These are phyloP conservation scores for Emydomyces testavorans DNA, from an alignment of 2,329 filamentous ascomycete species.

Conservation along the genomic window DNA sequence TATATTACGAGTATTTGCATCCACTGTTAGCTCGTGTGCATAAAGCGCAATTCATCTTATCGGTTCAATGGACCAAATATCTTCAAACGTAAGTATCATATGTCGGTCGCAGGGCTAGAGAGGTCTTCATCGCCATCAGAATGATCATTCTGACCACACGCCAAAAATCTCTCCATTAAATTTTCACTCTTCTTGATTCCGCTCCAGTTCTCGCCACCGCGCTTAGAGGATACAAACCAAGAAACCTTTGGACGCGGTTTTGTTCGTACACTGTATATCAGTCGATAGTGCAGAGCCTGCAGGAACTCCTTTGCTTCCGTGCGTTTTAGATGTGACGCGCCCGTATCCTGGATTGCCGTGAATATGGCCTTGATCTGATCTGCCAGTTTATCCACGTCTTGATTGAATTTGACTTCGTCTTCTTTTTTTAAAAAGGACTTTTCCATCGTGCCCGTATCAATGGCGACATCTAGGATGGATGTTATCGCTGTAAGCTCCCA, in stretches of 20 bases:
- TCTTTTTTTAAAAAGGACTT: slow-evolving; percentile 22
- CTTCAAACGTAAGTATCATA: not conserved
- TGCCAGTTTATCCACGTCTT: slow-evolving; percentile 56
- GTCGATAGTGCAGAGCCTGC: slow-evolving; percentile 61
- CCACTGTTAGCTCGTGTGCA: not conserved
- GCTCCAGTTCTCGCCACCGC: not conserved
- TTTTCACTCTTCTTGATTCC: slow-evolving; percentile 9
- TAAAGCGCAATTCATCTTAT: too few species aligned
- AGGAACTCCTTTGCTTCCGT: slow-evolving; percentile 67
- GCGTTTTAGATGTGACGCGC: slow-evolving; percentile 58
- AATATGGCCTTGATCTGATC: slow-evolving; percentile 46
- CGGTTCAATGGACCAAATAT: too few species aligned
- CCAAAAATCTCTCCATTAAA: slow-evolving; percentile 7
- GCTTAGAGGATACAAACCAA: slow-evolving; percentile 23
- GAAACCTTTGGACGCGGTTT: slow-evolving; percentile 44
- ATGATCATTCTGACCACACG: not conserved
- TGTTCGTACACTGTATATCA: slow-evolving; percentile 60
- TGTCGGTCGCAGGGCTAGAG: not conserved
- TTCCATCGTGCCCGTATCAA: slow-evolving; percentile 49
- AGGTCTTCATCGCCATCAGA: not conserved
- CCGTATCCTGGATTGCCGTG: slow-evolving; percentile 58
- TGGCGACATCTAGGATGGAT: slow-evolving; percentile 58
- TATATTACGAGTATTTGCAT: not conserved
- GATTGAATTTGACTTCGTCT: slow-evolving; percentile 50
- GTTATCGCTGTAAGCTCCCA: slow-evolving; percentile 53